Conservation (phyloP, 441 rosid species). For the Gossypium davidsonii region DNA sequence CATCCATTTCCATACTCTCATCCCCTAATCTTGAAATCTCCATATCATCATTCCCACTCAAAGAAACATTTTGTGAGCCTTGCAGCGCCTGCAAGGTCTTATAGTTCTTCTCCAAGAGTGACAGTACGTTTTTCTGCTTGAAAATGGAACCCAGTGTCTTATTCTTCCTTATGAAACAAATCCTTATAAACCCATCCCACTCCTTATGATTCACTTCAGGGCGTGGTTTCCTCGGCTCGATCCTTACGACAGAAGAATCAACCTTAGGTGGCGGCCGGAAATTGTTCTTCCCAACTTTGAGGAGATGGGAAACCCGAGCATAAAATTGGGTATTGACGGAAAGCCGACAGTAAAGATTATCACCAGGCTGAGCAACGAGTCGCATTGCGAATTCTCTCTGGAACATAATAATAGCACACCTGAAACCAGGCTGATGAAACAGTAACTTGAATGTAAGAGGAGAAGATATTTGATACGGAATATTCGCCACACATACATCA, state of each 20-base stretch:
- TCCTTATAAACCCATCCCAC: constrained; percentile 81
- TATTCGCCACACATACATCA: constrained; percentile 86
- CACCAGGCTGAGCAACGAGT: constrained; percentile 81
- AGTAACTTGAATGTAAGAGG: constrained; percentile 61
- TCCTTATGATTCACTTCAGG: constrained; percentile 66
- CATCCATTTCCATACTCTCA: constrained; percentile 49
- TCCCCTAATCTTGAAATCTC: constrained; percentile 31
- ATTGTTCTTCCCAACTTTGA: constrained; percentile 91
- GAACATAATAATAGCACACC: constrained; percentile 88
- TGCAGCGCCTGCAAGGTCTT: constrained; percentile 62
- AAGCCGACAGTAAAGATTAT: constrained; percentile 75
- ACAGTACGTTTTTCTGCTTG: constrained; percentile 57
- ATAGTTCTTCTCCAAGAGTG: constrained; percentile 75
- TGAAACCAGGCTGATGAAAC: constrained; percentile 67
- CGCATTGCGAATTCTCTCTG: constrained; percentile 95
- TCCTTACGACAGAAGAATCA: constrained; percentile 89
- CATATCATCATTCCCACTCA: constrained; percentile 20
- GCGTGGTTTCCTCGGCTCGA: constrained; percentile 71
- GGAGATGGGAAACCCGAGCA: constrained; percentile 80
- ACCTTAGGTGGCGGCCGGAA: constrained; percentile 95
- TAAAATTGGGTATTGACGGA: constrained; percentile 79
- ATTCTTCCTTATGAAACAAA: constrained; percentile 86
- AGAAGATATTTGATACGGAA: constrained; percentile 78
- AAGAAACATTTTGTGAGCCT: constrained; percentile 24
- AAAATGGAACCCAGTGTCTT: constrained; percentile 78